Percentiles rank a stretch among this genome's conserved stretches.
phyloP scores from a whole-genome alignment of 106 monocot genomes.

The Acorus calamus region DNA sequence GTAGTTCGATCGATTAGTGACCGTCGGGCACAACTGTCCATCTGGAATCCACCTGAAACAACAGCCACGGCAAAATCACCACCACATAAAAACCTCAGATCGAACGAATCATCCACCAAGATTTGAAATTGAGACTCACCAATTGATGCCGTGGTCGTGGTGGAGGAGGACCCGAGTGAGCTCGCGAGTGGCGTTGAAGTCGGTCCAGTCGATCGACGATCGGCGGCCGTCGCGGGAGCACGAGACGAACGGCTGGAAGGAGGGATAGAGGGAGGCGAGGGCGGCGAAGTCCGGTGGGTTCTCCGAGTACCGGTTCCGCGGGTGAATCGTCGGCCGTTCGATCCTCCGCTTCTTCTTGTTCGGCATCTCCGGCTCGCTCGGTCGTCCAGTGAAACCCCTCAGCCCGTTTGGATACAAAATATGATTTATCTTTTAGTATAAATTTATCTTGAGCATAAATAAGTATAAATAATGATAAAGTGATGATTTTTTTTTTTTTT shows the following conservation, averaged over 20 bases:
- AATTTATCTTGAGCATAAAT: too few species aligned
- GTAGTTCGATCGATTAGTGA: slow-evolving; percentile 85
- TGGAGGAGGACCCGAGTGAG: slow-evolving; percentile 89
- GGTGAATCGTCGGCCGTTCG: slow-evolving; percentile 54
- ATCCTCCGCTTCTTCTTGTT: slow-evolving; percentile 57
- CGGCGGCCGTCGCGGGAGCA: slow-evolving; percentile 28
- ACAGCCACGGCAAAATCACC: neutral
- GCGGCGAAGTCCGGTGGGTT: slow-evolving; percentile 67
- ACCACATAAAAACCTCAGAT: neutral
- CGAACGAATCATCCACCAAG: too few species aligned
- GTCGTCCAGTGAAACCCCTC: too few species aligned
- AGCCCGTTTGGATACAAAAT: too few species aligned
- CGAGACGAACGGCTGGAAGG: slow-evolving; percentile 67
- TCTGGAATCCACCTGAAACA: slow-evolving; percentile 87
- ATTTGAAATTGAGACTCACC: slow-evolving; percentile 20
- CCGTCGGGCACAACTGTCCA: slow-evolving; percentile 88
- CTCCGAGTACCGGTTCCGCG: slow-evolving; percentile 62
- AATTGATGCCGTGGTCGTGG: slow-evolving; percentile 78
- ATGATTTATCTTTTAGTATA: too few species aligned
- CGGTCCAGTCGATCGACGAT: slow-evolving; percentile 72
- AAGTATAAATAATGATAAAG: too few species aligned
- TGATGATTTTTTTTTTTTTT: too few species aligned
- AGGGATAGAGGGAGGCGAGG: slow-evolving; percentile 90
- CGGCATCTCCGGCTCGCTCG: slow-evolving; percentile 22
- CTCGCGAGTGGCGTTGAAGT: slow-evolving; percentile 90